Evolutionary conservation across 106 monocot genomes (phyloP).

Genomic region (Phalaenopsis equestris): DNA sequence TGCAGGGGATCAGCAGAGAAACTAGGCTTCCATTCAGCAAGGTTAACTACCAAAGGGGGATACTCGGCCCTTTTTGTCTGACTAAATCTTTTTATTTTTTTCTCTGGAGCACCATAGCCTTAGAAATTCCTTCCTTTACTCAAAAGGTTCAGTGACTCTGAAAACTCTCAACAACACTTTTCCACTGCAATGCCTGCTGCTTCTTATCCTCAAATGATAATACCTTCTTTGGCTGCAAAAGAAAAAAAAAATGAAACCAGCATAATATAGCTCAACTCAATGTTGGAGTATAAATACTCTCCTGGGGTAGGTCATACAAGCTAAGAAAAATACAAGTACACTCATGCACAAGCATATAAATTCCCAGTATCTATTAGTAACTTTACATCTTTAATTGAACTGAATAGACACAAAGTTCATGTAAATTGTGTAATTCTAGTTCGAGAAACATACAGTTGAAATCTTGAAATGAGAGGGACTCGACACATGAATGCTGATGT

Average conservation of each 20-base stretch:
- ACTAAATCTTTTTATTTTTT: not conserved
- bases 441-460: conserved; percentile 46
- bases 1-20: not conserved
- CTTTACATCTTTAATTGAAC: not conserved
- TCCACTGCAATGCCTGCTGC: conserved; percentile 86
- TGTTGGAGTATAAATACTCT: not conserved
- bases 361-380: not conserved
- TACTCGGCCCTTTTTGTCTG: not conserved
- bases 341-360: not conserved
- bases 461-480: conserved; percentile 90
- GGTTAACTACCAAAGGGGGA: not conserved
- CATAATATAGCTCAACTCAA: not conserved
- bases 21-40: not conserved
- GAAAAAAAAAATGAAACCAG: not conserved
- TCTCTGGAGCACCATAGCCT: not conserved
- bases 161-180: conserved; percentile 76
- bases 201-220: conserved; percentile 87
- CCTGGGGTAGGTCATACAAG: not conserved
- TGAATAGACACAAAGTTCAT: not conserved
- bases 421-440: not conserved
- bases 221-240: conserved; percentile 72
- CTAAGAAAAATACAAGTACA: not conserved
- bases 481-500: conserved; percentile 60
- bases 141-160: conserved; percentile 15
- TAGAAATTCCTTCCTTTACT: not conserved